Conservation (phyloP, 441 rosid species). For the Populus hybrid region DNA sequence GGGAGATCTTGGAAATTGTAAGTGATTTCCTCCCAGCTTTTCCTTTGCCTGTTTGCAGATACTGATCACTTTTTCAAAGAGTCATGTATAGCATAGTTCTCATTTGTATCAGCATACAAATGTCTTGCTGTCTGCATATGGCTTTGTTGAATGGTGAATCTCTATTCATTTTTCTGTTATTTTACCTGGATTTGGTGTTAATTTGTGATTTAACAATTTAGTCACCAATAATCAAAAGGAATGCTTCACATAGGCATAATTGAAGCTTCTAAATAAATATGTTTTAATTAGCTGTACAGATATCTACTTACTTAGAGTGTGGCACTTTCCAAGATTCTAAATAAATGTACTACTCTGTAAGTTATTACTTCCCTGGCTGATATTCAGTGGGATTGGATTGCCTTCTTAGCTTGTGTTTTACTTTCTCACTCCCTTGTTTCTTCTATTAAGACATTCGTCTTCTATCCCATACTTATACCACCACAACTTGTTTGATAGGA, state of each 20-base stretch:
- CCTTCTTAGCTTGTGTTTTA: neutral
- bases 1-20: conserved; percentile 94
- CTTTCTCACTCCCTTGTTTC: neutral
- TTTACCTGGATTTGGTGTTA: neutral
- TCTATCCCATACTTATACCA: neutral
- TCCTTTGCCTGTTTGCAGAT: neutral
- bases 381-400: neutral
- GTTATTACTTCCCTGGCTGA: neutral
- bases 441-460: neutral
- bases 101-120: neutral
- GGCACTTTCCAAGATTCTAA: neutral
- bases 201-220: neutral
- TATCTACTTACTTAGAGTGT: neutral
- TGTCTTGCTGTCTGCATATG: neutral
- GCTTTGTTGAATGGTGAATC: neutral
- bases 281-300: neutral
- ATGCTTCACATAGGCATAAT: neutral
- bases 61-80: neutral
- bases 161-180: neutral
- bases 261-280: neutral
- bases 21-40: conserved; percentile 35
- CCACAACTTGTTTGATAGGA: neutral
- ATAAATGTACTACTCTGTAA: neutral
- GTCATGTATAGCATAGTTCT: neutral
- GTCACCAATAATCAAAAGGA: neutral